Conservation (phyloP, 257 asterid genomes). For the Hygrophila difformis region DNA sequence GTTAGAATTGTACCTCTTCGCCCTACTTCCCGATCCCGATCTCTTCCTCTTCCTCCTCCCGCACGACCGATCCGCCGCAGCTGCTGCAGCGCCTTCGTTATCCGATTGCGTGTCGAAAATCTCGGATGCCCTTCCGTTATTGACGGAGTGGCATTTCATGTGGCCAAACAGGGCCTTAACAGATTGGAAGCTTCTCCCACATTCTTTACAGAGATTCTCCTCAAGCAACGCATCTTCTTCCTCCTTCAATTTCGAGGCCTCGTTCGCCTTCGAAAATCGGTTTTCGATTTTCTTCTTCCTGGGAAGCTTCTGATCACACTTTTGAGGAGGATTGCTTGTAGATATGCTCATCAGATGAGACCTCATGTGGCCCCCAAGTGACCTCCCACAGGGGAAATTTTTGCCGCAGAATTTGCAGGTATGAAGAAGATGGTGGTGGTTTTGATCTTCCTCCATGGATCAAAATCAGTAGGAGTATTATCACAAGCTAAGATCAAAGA, state of each 20-base stretch:
- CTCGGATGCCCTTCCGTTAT: constrained; percentile 16
- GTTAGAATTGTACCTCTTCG: constrained; percentile 43
- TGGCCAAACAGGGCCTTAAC: constrained; percentile 87
- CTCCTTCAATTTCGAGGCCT: constrained; percentile 17
- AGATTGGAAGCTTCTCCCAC: constrained; percentile 68
- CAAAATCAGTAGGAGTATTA: too few relatives aligned
- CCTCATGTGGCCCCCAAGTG: constrained; percentile 51
- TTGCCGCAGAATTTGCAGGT: constrained; percentile 65
- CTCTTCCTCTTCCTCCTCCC: constrained; percentile 52
- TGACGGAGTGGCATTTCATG: constrained; percentile 75
- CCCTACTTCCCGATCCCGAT: constrained; percentile 57
- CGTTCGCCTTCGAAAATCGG: constrained; percentile 2
- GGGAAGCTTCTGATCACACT: constrained; percentile 18
- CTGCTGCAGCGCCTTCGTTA: constrained; percentile 32
- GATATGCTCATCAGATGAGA: constrained; percentile 63
- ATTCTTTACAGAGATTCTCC: constrained; percentile 52
- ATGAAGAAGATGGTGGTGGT: constrained; percentile 17
- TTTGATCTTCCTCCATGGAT: constrained; percentile 42
- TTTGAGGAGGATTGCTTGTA: constrained; percentile 20
- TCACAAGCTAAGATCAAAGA: too few relatives aligned
- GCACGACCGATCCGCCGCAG: too few relatives aligned
- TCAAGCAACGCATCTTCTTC: constrained; percentile 24
- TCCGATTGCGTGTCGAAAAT: constrained; percentile 46
- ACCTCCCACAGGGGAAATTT: constrained; percentile 35
- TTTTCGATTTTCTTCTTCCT: constrained; percentile 31